Conservation (phyloP, 2,329 filamentous ascomycete species). For the Apiospora koreana region DNA sequence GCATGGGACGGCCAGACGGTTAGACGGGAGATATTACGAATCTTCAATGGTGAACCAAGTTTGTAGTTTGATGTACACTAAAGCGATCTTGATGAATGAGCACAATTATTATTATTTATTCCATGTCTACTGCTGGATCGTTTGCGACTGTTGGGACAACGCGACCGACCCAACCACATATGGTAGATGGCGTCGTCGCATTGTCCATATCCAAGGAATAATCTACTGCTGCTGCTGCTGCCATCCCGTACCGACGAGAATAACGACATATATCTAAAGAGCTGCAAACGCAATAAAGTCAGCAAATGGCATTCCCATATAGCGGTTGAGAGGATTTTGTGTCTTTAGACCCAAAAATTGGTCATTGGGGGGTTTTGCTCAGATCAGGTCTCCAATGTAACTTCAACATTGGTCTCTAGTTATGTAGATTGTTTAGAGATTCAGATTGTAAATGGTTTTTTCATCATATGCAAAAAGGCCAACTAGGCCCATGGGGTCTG, state of each 20-base stretch:
- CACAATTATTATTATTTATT: neutral
- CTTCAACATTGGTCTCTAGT: neutral
- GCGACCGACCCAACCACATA: neutral
- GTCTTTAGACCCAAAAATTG: neutral
- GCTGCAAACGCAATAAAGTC: neutral
- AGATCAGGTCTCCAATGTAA: slow-evolving; percentile 7
- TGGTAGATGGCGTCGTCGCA: neutral
- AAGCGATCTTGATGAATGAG: neutral
- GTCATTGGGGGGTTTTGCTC: neutral
- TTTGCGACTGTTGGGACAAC: too few species aligned
- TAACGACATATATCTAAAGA: neutral
- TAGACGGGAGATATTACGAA: neutral
- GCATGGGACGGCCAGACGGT: neutral
- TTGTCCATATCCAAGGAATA: neutral
- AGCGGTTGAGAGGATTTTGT: neutral
- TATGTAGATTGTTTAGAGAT: slow-evolving; percentile 7
- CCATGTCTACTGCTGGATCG: neutral
- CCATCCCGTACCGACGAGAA: neutral
- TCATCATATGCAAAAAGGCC: slow-evolving; percentile 6
- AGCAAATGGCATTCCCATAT: neutral
- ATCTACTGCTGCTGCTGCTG: neutral
- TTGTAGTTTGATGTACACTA: slow-evolving; percentile 1
- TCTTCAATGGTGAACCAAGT: neutral
- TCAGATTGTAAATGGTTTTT: neutral
- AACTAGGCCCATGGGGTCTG: neutral